Evolutionary conservation across 306 rosid species (phyloP), one percentile per base, ranked within the genome.

Genomic region (Begonia peltatifolia): DNA sequence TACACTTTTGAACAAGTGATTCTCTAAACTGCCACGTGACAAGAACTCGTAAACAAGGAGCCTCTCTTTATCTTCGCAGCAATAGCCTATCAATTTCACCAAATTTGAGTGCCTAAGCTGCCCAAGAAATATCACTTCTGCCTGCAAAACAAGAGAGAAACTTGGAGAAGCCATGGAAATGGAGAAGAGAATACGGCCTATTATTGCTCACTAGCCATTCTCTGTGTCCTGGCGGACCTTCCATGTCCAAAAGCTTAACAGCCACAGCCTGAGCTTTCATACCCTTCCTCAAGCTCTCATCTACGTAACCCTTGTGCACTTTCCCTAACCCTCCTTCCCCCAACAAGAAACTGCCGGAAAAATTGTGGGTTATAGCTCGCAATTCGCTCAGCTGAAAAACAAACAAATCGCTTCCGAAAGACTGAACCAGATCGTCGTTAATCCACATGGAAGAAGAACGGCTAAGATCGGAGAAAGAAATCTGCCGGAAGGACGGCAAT

Each of bases 261-360:
- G 99, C 99, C 42, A 90, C 95, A 14, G 95, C 80, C 56, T 90
- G 95, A 38, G 94, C 73, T 76, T 75, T 90, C 72, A 90, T 78
- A 20, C 84, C 88, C 25, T 52, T 82, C 62, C 94, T 65, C 42
- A 90, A 65, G 14, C 65, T 73, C 9, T 80, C 94, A 58, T 83
- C 99, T 0, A 80, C n/a, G 42, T 90, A 90, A 7, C 99, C 99
- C 67, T 90, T 90, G 50, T 90, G 87, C 59, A 90, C 95, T 0
- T 77, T 75, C 47, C 99, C 99, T 35, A 90, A 90, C 30, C 99
- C 99, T 0, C 99, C 99, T 74, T 86, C 92, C 4, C 99, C 99
- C 41, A 90, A 52, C 81, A 90, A 72, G 72, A 64, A 86, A 70
- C 76, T 83, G 61, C 87, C 79, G 0, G 84, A 79, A 57, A 90